A percentile compares a stretch with the other conserved stretches of the same genome.
Conservation (phyloP, 2,329 filamentous ascomycete genomes). For the Zasmidium angulare region DNA sequence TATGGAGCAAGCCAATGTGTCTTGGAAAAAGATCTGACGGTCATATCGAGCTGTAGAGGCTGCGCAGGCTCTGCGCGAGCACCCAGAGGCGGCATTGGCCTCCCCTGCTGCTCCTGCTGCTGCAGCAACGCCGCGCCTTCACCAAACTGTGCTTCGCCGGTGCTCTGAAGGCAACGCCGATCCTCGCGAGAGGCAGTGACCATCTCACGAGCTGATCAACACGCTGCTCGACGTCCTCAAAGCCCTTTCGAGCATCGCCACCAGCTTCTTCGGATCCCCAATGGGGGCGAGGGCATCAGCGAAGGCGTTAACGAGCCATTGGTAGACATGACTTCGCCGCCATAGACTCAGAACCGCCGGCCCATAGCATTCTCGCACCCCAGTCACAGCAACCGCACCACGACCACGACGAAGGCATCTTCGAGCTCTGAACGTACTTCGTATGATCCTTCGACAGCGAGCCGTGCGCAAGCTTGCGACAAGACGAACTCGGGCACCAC, state of each 20-base stretch:
- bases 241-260: neutral
- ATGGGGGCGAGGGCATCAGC: too few species aligned
- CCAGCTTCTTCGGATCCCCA: neutral
- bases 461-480: too few species aligned
- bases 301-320: too few species aligned
- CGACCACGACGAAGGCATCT: too few species aligned
- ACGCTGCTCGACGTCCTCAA: neutral
- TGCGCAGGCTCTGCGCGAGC: neutral
- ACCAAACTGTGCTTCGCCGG: neutral
- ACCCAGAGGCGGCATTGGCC: neutral
- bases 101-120: neutral
- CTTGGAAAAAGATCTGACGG: neutral
- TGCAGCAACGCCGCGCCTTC: neutral
- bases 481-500: too few species aligned
- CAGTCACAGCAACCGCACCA: too few species aligned
- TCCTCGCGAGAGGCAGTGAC: neutral
- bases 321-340: too few species aligned
- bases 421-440: too few species aligned
- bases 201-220: neutral
- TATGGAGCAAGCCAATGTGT: neutral
- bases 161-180: neutral
- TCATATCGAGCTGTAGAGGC: neutral
- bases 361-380: too few species aligned
- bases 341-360: too few species aligned
- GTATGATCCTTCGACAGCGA: too few species aligned